Conservation (phyloP, 768 basidiomycete genomes). For the Russula ochroleuca region DNA sequence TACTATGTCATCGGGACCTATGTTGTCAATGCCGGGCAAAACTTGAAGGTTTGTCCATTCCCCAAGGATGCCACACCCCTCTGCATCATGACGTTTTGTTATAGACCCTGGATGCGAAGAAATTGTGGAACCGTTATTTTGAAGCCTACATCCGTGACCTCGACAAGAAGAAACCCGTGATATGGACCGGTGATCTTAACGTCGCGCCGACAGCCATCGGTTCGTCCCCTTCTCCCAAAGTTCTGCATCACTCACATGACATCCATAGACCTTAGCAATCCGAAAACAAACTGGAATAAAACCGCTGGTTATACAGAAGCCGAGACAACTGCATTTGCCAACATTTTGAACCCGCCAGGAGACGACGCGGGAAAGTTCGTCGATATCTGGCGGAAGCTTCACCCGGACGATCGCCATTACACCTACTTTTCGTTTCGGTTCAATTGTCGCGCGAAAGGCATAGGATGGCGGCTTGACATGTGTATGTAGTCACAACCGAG, state of each 20-base stretch:
- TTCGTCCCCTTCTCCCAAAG: slow-evolving; percentile 28
- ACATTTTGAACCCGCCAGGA: slow-evolving; percentile 55
- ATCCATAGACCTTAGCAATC: slow-evolving; percentile 57
- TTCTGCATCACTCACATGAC: background rate
- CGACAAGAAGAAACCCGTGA: slow-evolving; percentile 75
- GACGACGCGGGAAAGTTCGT: slow-evolving; percentile 46
- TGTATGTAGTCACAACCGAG: slow-evolving; percentile 44
- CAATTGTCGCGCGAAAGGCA: slow-evolving; percentile 71
- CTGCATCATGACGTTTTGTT: background rate
- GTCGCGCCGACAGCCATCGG: slow-evolving; percentile 77
- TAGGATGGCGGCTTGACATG: slow-evolving; percentile 86
- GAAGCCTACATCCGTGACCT: slow-evolving; percentile 64
- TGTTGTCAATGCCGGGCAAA: slow-evolving; percentile 75
- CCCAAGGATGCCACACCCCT: background rate
- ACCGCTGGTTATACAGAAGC: slow-evolving; percentile 78
- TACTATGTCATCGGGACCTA: slow-evolving; percentile 75
- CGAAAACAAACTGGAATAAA: slow-evolving; percentile 82
- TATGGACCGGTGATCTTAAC: slow-evolving; percentile 87
- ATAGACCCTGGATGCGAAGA: slow-evolving; percentile 72
- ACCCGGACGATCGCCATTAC: slow-evolving; percentile 69
- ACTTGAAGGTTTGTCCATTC: slow-evolving; percentile 48
- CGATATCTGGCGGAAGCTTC: slow-evolving; percentile 73
- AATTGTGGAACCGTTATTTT: slow-evolving; percentile 76
- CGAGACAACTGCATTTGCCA: slow-evolving; percentile 71
- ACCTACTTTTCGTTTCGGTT: slow-evolving; percentile 85